Base-by-base conservation (phyloP, 257 asterid species). In the Leptodermis oblonga region DNA sequence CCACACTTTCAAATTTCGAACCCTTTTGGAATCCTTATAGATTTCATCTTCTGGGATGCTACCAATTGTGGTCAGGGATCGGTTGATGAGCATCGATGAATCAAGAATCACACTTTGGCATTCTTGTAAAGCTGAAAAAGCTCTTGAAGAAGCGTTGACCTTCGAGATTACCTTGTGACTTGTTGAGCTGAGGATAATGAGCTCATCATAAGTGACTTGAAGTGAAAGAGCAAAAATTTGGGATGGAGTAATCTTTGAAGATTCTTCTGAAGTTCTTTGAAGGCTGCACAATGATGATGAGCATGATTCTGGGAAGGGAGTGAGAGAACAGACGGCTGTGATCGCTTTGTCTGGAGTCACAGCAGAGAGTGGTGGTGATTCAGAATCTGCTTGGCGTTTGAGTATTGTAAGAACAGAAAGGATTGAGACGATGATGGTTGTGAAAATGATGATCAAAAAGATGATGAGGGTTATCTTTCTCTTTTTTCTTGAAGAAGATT, bases 11-110 rank as follows among this genome's bases (percentile, higher is more conserved):
- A 70, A 46, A 14, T 14, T 6, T 23, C 63, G 53, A 22, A 70
- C 65, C 62, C 73, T 70, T 68, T 66, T 78, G n/a, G 11, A 46
- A 14, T 67, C 69, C 46, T 66, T 65, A 70, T 73, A 66, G 39
- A 66, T 17, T 4, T 53, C 62, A 2, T 68, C 78, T 13, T 62
- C 25, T 2, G 65, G 76, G 70, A 11, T 20, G 20, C 28, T 23
- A 7, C 54, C 71, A 36, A 41, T n/a, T 14, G 23, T 13, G 26
- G 2, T 30, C 26, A 72, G 3, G 5, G 71, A 12, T 0, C 53
- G 20, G 31, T 72, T 64, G 63, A 64, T 20, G 7, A 72, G 54
- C 34, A n/a, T 63, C 58, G 39, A 2, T 8, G 76, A 72, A 36
- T 64, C 66, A 2, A 18, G n/a, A 53, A n/a, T 39, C 66, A 64